Percentiles rank a stretch among this genome's conserved stretches.
These are phyloP conservation scores for Heteromeles arbutifolia DNA, from an alignment of 306 rosid species.

Conservation along the genomic window DNA sequence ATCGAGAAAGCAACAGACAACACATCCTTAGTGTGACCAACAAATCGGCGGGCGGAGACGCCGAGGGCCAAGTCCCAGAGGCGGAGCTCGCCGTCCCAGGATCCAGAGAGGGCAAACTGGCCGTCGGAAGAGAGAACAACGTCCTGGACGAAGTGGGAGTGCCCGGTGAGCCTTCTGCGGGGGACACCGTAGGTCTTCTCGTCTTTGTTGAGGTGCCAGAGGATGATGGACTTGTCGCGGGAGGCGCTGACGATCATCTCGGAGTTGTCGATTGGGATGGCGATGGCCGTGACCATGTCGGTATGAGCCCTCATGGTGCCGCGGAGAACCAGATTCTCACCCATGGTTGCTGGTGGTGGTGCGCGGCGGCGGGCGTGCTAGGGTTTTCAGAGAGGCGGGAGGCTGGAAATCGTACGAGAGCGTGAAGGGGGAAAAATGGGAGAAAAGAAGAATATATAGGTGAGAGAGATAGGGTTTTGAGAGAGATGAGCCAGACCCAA, in stretches of 20 bases:
- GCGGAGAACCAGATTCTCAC: conserved; percentile 65
- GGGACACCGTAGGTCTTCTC: conserved; percentile 90
- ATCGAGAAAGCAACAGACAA: conserved; percentile 89
- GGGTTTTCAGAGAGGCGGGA: background rate
- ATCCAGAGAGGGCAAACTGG: conserved; percentile 95
- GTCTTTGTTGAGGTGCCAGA: conserved; percentile 88
- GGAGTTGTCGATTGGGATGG: conserved; percentile 78
- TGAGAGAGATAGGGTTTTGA: conserved; percentile 33
- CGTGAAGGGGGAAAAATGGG: background rate
- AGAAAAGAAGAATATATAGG: conserved; percentile 2
- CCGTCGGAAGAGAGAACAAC: conserved; percentile 97
- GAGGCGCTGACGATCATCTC: conserved; percentile 86
- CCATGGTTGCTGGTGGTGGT: background rate
- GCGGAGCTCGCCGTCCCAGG: conserved; percentile 99
- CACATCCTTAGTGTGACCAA: conserved; percentile 92
- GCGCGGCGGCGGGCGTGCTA: background rate
- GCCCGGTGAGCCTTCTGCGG: conserved; percentile 87
- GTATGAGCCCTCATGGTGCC: conserved; percentile 97
- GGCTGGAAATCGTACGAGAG: background rate
- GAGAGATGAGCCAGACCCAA: background rate
- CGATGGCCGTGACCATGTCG: conserved; percentile 90
- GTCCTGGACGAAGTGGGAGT: conserved; percentile 84
- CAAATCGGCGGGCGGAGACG: conserved; percentile 75
- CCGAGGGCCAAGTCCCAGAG: conserved; percentile 90
- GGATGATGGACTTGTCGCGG: conserved; percentile 84